These are phyloP conservation scores for Camelina laxa DNA, from an alignment of 345 rosid genomes.

Conservation along the genomic window DNA sequence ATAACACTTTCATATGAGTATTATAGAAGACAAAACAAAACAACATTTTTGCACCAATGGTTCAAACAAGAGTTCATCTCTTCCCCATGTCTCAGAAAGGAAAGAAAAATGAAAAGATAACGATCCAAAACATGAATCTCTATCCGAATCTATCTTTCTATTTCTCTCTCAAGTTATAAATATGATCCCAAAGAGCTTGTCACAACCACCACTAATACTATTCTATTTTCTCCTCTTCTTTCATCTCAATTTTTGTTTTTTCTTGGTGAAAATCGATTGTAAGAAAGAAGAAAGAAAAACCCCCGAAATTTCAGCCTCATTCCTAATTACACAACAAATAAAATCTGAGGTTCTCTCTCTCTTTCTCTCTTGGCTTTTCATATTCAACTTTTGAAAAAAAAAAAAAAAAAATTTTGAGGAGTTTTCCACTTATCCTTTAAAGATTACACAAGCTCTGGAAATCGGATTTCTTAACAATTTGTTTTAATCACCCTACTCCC, in stretches of 20 bases:
- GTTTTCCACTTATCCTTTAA: background rate
- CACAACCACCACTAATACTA: slow-evolving; percentile 20
- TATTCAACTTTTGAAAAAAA: slow-evolving; percentile 25
- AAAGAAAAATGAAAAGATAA: background rate
- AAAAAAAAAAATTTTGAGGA: no score
- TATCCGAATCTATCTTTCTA: slow-evolving; percentile 11
- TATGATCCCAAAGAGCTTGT: background rate
- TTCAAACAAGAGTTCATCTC: background rate
- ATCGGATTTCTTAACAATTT: background rate
- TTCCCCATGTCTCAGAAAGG: background rate
- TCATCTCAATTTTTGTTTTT: background rate
- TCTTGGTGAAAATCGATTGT: background rate
- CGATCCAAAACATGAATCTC: slow-evolving; percentile 12
- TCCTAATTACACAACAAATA: slow-evolving; percentile 19
- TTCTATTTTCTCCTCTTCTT: slow-evolving; percentile 5
- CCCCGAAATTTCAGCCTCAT: slow-evolving; percentile 8
- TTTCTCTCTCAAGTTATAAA: background rate
- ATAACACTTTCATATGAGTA: no score
- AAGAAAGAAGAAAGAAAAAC: slow-evolving; percentile 2
- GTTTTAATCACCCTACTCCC: background rate
- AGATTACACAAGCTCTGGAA: background rate
- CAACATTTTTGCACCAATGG: no score
- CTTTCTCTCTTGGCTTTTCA: background rate
- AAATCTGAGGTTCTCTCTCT: slow-evolving; percentile 20
- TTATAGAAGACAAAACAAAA: no score